Evolutionary conservation across 345 rosid species (phyloP), one percentile per base, ranked within the genome.

Genomic region (Eucalyptus erythrocorys): DNA sequence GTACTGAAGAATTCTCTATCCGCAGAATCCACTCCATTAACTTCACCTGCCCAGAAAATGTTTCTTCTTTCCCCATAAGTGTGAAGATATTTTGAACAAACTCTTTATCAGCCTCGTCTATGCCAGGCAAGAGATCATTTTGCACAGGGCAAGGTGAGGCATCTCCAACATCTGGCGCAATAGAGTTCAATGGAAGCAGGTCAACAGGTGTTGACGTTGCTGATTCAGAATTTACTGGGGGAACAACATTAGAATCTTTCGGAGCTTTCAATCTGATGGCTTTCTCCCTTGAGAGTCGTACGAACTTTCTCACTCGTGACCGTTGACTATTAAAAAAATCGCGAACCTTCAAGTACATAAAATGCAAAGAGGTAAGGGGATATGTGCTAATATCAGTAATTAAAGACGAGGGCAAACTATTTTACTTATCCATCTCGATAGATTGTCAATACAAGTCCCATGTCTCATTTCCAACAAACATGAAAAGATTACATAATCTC

Each of bases 11-110:
- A 92, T 94, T 97, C 90, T 95, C 96, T 89, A 98, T 95, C 93
- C 90, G 95, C 95, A 95, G 92, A 95, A 97, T 95, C 99, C 96
- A 92, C 88, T 97, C 99, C 99, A 97, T 92, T 89, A 98, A 92
- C 91, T 95, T 98, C 87, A 93, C 96, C 90, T 96, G 99, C 91
- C 99, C 99, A 85, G 95, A 93, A 93, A 97, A 98, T 30, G 99
- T 94, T 89, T 97, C 99, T 90, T 97, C 99, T 92, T 92, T 95
- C 80, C 90, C 90, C 95, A 98, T 90, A 90, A 91, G 88, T 57
- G 87, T 89, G 90, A 97, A 96, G 87, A 98, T 94, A 89, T 92
- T 97, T 88, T 94, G 94, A 89, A 95, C 92, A 91, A 98, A 98
- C 90, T 92, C 91, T 89, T 92, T 94, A 87, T 97, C 99, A 86